A percentile compares a stretch with the other conserved stretches of the same genome.
phyloP scores from a whole-genome alignment of 805 yeast species.

The Saturnispora bothae region DNA sequence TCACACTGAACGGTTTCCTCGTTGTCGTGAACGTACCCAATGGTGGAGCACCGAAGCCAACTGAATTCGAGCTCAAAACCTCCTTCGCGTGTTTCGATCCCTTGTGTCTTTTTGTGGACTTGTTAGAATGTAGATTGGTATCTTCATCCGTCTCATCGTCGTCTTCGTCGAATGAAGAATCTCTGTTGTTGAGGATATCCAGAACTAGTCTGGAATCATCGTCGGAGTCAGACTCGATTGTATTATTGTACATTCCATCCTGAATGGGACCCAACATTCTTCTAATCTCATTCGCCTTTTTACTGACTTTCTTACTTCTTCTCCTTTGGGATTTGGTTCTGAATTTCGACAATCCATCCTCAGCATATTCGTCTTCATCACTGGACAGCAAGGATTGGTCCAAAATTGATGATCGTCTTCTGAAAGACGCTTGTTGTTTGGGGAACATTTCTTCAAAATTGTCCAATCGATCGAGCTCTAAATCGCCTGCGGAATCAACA shows the following conservation, averaged over 20 bases:
- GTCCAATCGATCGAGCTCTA: constrained; percentile 18
- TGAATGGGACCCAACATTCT: constrained; percentile 12
- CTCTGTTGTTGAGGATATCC: constrained; percentile 32
- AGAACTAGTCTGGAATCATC: constrained; percentile 11
- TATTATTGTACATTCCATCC: constrained; percentile 1
- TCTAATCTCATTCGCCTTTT: constrained; percentile 7
- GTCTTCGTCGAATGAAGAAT: constrained; percentile 55
- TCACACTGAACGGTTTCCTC: constrained; percentile 76
- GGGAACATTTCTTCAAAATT: constrained; percentile 15
- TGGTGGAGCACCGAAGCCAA: constrained; percentile 82
- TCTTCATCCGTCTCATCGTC: constrained; percentile 96
- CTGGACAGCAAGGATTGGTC: constrained; percentile 17
- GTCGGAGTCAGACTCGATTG: constrained; percentile 10
- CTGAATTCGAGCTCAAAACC: constrained; percentile 76
- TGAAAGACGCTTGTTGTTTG: constrained; percentile 12
- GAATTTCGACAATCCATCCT: constrained; percentile 17
- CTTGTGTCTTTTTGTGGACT: constrained; percentile 40
- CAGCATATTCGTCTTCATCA: constrained; percentile 8
- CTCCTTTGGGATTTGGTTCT: constrained; percentile 3
- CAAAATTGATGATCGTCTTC: constrained; percentile 40
- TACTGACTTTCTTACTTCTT: constrained; percentile 4
- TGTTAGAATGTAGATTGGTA: constrained; percentile 57
- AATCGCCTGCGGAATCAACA: constrained; percentile 22
- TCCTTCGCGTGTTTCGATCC: constrained; percentile 88
- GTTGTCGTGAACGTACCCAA: constrained; percentile 85